These are phyloP conservation scores for Magnolia kwangsiensis DNA, from an alignment of 164 flowering plant genomes.

Conservation along the genomic window DNA sequence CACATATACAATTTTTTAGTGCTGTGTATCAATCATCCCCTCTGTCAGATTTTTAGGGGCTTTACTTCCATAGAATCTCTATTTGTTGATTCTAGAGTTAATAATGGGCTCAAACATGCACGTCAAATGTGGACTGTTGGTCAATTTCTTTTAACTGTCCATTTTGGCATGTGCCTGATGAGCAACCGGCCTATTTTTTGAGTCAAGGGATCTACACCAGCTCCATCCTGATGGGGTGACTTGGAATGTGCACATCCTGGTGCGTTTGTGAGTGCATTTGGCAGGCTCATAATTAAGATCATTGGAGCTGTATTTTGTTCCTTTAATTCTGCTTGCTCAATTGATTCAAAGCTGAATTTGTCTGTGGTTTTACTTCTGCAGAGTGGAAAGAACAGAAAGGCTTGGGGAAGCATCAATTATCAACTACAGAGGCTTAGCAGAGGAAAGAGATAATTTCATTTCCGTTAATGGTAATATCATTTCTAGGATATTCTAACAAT, in stretches of 20 bases:
- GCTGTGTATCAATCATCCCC: background rate
- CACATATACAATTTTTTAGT: background rate
- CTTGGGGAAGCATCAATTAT: slow-evolving; percentile 68
- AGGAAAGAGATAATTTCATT: slow-evolving; percentile 40
- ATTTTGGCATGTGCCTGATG: background rate
- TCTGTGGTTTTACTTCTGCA: slow-evolving; percentile 23
- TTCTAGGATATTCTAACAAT: background rate
- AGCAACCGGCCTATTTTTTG: background rate
- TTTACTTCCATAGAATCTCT: background rate
- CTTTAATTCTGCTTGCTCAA: background rate
- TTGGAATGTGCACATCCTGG: background rate
- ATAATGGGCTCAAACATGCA: background rate
- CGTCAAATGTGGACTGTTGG: background rate
- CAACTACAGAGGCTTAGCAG: slow-evolving; percentile 71
- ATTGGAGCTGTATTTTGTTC: background rate
- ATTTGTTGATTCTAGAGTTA: background rate
- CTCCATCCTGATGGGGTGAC: background rate
- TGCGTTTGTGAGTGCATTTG: too few relatives aligned
- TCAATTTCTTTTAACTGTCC: background rate
- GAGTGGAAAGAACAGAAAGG: slow-evolving; percentile 34
- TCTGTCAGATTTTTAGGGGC: background rate
- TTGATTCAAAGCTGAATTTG: background rate
- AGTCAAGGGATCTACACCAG: background rate
- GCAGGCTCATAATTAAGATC: too few relatives aligned
- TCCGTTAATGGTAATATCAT: background rate